phyloP scores from a whole-genome alignment of 345 rosid species.

The Reutealis trisperma region DNA sequence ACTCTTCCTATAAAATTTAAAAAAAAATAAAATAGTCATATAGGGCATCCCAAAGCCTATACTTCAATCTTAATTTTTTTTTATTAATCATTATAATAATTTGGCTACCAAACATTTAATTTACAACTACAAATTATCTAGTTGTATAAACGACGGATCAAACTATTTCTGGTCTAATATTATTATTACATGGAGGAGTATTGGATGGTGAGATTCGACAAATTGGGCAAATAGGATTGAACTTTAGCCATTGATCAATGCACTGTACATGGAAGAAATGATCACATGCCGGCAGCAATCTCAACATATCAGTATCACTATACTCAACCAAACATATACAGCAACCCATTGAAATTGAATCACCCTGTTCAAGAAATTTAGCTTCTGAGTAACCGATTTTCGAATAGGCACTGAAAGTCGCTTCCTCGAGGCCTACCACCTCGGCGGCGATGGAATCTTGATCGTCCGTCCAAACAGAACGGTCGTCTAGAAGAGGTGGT shows the following conservation, averaged over 20 bases:
- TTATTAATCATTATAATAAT: no score
- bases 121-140: no score
- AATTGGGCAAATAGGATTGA: constrained; percentile 22
- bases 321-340: constrained; percentile 23
- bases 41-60: no score
- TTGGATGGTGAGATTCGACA: no score
- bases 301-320: constrained; percentile 4
- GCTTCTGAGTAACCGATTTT: constrained; percentile 19
- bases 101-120: no score
- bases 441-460: not conserved
- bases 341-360: not conserved
- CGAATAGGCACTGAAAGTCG: constrained; percentile 9
- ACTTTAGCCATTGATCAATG: constrained; percentile 29
- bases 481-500: not conserved
- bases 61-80: no score
- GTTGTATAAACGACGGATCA: no score
- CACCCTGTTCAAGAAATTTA: not conserved
- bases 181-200: no score
- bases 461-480: not conserved
- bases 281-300: constrained; percentile 16
- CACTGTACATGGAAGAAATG: constrained; percentile 25
- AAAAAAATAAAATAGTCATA: no score
- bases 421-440: constrained; percentile 15
- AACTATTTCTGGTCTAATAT: no score
- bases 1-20: no score